These are phyloP conservation scores for Rhizopogon vinicolor DNA, from an alignment of 768 basidiomycete genomes.

Conservation along the genomic window DNA sequence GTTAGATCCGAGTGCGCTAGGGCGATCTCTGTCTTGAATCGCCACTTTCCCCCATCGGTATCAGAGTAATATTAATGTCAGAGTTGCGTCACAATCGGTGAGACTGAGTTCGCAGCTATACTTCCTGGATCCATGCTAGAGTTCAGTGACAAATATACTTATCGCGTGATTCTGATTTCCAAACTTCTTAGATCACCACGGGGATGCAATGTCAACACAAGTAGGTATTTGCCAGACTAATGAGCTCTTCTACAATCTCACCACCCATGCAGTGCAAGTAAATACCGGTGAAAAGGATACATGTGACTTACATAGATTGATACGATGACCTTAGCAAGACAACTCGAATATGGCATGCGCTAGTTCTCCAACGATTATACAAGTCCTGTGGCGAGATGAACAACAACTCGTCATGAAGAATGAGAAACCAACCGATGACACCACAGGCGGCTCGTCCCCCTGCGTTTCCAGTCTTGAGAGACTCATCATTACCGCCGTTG, in stretches of 20 bases:
- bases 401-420: neutral
- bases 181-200: too few relatives aligned
- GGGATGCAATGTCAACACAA: too few relatives aligned
- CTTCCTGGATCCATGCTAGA: too few relatives aligned
- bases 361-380: slow-evolving; percentile 7
- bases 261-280: neutral
- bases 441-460: slow-evolving; percentile 78
- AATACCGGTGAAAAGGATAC: slow-evolving; percentile 10
- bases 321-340: neutral
- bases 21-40: too few relatives aligned
- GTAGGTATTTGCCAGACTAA: neutral
- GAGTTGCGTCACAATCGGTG: too few relatives aligned
- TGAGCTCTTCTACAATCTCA: neutral
- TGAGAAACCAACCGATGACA: slow-evolving; percentile 53
- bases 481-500: slow-evolving; percentile 60
- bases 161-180: too few relatives aligned
- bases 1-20: too few relatives aligned
- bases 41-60: too few relatives aligned
- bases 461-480: slow-evolving; percentile 75
- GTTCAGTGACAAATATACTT: too few relatives aligned
- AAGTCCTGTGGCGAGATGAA: slow-evolving; percentile 12
- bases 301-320: slow-evolving; percentile 5
- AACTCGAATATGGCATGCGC: neutral
- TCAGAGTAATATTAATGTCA: too few relatives aligned
- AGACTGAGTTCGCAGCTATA: too few relatives aligned